These are phyloP conservation scores for Gryganskiella cystojenkinii DNA, from an alignment of 192 early-diverging fungal genomes.

Conservation along the genomic window DNA sequence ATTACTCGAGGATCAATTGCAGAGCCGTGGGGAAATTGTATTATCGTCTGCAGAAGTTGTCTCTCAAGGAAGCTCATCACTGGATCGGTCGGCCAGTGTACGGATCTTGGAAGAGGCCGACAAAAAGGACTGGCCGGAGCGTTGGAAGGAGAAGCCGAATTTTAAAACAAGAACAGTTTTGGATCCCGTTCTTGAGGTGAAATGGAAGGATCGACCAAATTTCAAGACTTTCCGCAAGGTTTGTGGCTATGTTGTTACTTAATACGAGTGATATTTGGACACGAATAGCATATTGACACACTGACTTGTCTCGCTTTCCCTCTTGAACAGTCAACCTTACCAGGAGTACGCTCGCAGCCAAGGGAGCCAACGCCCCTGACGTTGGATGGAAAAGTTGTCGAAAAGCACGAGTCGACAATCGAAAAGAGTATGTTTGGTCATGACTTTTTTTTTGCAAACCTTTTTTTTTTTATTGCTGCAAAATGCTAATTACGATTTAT, in stretches of 20 bases:
- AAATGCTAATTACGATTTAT: background rate
- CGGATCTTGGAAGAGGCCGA: slow-evolving; percentile 15
- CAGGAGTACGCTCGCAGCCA: slow-evolving; percentile 11
- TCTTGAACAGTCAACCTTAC: slow-evolving; percentile 13
- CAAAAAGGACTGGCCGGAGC: slow-evolving; percentile 38
- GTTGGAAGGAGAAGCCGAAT: slow-evolving; percentile 39
- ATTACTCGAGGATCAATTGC: background rate
- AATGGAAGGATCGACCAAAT: slow-evolving; percentile 45
- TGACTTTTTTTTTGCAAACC: background rate
- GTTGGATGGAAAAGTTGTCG: slow-evolving; percentile 21
- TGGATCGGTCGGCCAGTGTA: background rate
- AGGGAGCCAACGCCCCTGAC: slow-evolving; percentile 3
- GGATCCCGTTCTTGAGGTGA: slow-evolving; percentile 8
- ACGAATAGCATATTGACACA: background rate
- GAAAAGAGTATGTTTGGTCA: slow-evolving; percentile 22
- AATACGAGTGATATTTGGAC: background rate
- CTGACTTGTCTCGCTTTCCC: background rate
- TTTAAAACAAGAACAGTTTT: slow-evolving; percentile 16
- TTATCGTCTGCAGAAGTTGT: background rate
- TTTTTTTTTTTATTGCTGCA: too few relatives aligned
- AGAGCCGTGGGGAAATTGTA: too few relatives aligned
- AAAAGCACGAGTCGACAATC: slow-evolving; percentile 8
- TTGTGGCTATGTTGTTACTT: background rate
- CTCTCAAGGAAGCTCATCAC: background rate
- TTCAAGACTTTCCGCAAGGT: slow-evolving; percentile 47